Percentiles rank a stretch among this genome's conserved stretches.
Evolutionary conservation across 108 stramenopile genomes (phyloP).

Genomic region (Pseudonitzschia multistriata): DNA sequence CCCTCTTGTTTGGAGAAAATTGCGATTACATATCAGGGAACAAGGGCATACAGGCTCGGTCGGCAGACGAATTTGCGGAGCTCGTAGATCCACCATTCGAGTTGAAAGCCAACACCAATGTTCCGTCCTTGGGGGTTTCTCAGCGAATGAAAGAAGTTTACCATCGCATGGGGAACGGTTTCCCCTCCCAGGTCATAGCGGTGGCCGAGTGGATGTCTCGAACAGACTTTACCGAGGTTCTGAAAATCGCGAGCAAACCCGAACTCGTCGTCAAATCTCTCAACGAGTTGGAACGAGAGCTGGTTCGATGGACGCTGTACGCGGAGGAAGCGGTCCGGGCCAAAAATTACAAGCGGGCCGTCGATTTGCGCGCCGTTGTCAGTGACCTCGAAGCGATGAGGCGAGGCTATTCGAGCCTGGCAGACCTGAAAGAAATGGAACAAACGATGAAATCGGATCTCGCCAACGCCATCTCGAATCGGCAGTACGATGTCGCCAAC

Average conservation of each 20-base stretch:
- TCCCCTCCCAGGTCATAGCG: conserved; percentile 18
- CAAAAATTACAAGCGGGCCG: conserved; percentile 29
- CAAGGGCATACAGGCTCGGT: conserved; percentile 16
- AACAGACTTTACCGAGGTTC: conserved; percentile 23
- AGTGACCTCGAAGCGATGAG: conserved; percentile 32
- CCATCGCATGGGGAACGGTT: conserved; percentile 25
- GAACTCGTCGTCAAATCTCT: conserved; percentile 29
- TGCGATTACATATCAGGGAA: conserved; percentile 10
- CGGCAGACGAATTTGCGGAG: conserved; percentile 34
- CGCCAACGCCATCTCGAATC: conserved; percentile 16
- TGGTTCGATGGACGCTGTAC: background rate
- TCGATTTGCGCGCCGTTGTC: background rate
- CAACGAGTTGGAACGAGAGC: conserved; percentile 14
- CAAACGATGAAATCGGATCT: conserved; percentile 24
- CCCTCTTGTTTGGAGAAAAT: conserved; percentile 9
- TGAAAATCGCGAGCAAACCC: conserved; percentile 25
- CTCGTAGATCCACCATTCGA: conserved; percentile 23
- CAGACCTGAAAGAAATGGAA: conserved; percentile 30
- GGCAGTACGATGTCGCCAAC: conserved; percentile 24
- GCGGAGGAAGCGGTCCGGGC: conserved; percentile 13
- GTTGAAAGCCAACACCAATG: background rate
- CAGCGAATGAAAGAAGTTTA: conserved; percentile 29
- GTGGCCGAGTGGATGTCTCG: conserved; percentile 11
- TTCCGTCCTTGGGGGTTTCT: background rate
- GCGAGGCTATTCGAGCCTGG: conserved; percentile 20